Conservation (phyloP, 768 basidiomycete genomes). For the Neoboletus magnificus region DNA sequence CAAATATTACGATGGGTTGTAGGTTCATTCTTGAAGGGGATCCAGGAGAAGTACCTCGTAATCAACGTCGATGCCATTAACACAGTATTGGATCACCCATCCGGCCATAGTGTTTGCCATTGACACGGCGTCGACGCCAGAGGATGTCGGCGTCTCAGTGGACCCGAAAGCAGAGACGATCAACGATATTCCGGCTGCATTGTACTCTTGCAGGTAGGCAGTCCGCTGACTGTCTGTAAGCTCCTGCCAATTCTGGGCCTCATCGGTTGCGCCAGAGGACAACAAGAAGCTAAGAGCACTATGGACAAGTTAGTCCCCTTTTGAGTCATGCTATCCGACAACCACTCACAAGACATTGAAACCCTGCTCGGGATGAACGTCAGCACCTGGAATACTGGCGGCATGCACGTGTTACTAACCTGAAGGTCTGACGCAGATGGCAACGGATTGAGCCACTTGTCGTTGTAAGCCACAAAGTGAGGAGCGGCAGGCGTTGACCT, state of each 20-base stretch:
- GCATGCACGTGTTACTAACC: constrained; percentile 25
- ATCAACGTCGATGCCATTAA: constrained; percentile 55
- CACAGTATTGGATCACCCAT: constrained; percentile 44
- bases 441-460: constrained; percentile 40
- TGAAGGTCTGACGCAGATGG: constrained; percentile 44
- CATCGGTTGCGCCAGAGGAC: constrained; percentile 39
- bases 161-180: constrained; percentile 57
- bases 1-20: background rate
- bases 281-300: constrained; percentile 44
- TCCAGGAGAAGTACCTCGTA: constrained; percentile 36
- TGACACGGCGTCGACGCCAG: constrained; percentile 36
- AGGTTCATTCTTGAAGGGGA: background rate
- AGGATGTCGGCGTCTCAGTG: constrained; percentile 39
- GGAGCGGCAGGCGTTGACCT: constrained; percentile 41
- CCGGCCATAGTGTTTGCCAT: constrained; percentile 43
- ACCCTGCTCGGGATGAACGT: constrained; percentile 21
- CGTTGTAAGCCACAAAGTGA: constrained; percentile 44
- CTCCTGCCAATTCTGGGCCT: constrained; percentile 45
- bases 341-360: constrained; percentile 35
- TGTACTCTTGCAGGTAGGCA: constrained; percentile 45
- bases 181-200: constrained; percentile 53
- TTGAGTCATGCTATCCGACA: background rate
- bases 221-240: constrained; percentile 39
- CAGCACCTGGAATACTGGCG: background rate
- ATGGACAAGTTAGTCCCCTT: background rate